Percentiles rank a stretch among this genome's conserved stretches.
These are phyloP conservation scores for Miscanthus sacchariflorus DNA, from an alignment of 202 grass and related monocot species.

Conservation along the genomic window DNA sequence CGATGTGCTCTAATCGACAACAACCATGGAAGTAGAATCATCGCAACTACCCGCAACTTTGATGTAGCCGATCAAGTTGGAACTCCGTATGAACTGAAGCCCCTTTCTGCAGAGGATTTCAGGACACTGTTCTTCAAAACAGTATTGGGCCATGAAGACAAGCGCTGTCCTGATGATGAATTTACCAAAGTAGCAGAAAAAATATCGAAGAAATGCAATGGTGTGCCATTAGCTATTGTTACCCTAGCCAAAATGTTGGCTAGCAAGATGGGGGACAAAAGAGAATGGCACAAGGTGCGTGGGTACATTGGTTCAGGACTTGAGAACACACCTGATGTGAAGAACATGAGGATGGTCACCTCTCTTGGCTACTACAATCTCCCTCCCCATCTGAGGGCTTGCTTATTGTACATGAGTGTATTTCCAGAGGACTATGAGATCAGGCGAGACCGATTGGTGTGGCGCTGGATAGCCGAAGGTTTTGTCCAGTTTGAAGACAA, in stretches of 20 bases:
- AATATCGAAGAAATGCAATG: slow-evolving; percentile 20
- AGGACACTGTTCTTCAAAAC: slow-evolving; percentile 31
- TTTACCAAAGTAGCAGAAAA: neutral
- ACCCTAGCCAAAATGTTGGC: neutral
- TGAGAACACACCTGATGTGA: neutral
- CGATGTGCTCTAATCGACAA: neutral
- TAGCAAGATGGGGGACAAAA: neutral
- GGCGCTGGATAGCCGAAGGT: slow-evolving; percentile 24
- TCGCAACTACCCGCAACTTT: neutral
- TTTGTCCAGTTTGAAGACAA: neutral
- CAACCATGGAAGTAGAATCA: slow-evolving; percentile 38
- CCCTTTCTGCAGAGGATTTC: neutral
- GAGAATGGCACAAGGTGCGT: neutral
- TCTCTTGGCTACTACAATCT: neutral
- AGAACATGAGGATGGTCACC: neutral
- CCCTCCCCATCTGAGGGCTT: slow-evolving; percentile 1
- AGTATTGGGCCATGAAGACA: neutral
- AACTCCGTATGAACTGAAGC: slow-evolving; percentile 12
- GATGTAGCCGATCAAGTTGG: slow-evolving; percentile 4
- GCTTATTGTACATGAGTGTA: slow-evolving; percentile 6
- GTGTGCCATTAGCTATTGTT: slow-evolving; percentile 12
- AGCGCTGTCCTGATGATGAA: neutral
- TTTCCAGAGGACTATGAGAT: neutral
- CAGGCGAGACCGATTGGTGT: slow-evolving; percentile 4
- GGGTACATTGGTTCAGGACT: neutral